Evolutionary conservation across 306 rosid species (phyloP).

Genomic region (Chamaecrista fasciculata): DNA sequence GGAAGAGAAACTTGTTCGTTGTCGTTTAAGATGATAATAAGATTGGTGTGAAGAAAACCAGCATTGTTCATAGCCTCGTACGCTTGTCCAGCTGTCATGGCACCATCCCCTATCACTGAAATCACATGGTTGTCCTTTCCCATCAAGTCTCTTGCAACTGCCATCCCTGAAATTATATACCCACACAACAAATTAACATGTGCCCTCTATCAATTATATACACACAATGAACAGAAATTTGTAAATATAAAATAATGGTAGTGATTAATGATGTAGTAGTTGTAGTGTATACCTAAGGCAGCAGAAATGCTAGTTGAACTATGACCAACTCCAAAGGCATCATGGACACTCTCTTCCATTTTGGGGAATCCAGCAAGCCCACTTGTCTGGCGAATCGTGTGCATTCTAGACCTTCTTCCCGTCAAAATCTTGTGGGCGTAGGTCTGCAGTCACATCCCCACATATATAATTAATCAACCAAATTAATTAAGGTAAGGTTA

Average conservation of each 20-base stretch:
- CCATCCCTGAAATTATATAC: constrained; percentile 61
- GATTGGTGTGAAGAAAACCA: constrained; percentile 58
- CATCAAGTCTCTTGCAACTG: constrained; percentile 57
- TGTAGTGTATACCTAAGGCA: constrained; percentile 44
- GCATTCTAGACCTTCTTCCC: constrained; percentile 66
- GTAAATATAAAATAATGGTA: too few relatives aligned
- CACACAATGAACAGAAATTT: too few relatives aligned
- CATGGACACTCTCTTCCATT: constrained; percentile 63
- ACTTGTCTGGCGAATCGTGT: constrained; percentile 53
- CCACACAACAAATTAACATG: too few relatives aligned
- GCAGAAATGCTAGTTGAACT: constrained; percentile 81
- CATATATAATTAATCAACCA: too few relatives aligned
- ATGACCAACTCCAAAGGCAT: constrained; percentile 71
- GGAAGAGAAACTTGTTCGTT: constrained; percentile 71
- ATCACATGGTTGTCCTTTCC: constrained; percentile 58
- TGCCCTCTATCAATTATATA: too few relatives aligned
- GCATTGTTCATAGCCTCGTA: constrained; percentile 79
- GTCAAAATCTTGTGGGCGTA: constrained; percentile 70
- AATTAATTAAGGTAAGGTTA: too few relatives aligned
- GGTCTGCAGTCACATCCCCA: constrained; percentile 32
- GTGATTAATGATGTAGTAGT: too few relatives aligned
- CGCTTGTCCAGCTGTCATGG: constrained; percentile 72
- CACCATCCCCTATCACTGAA: constrained; percentile 70
- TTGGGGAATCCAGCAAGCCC: constrained; percentile 77
- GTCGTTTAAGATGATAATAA: constrained; percentile 62